Base-by-base conservation (phyloP, 371 early-diverging fungal genomes). In the Rhizopus microsporus region DNA sequence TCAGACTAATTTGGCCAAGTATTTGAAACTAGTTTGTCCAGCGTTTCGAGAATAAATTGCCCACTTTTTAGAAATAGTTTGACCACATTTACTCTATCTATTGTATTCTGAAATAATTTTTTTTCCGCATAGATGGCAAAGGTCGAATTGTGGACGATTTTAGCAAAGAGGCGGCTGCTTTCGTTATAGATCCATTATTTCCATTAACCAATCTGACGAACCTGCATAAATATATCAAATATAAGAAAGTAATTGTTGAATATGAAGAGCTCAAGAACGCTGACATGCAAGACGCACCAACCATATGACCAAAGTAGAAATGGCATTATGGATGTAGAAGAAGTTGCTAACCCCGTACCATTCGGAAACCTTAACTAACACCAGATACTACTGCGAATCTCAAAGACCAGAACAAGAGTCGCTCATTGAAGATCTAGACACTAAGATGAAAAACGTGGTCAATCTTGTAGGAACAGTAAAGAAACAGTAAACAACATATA, bases 131-230 rank as follows among this genome's bases (percentile, higher is more conserved):
- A 56, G 47, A 56, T 30, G 43, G 57, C 17, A 57, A 31, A 50
- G 40, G 42, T 13, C 10, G 43, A 33, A 57, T 50, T 38, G 32
- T 57, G 32, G 42, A 49, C 32, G 57, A 57, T 12, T 57, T 34
- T 34, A 50, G 34, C 16, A 42, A 57, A 23, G 57, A 57, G 33
- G 57, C 30, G 17, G 5, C 58, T 7, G 43, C 35, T 30, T 45
- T 51, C 16, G 29, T 34, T 58, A 37, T 51, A 43, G 58, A 51
- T 10, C 39, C 51, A 37, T 43, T 37, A 23, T 58, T 58, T 51
- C 58, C 13, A 33, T 12, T 58, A 37, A 44, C 35, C 3, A 58
- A 58, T 51, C n/a, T 58, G 45, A 58, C 50, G 34, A 50, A 57
- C 33, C 50, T 42, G 4, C 57, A 50, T n/a, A 57, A 50, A 42